Base-by-base conservation (phyloP, 129 eudicot species). In the Rutidosis leptorrhynchoides region DNA sequence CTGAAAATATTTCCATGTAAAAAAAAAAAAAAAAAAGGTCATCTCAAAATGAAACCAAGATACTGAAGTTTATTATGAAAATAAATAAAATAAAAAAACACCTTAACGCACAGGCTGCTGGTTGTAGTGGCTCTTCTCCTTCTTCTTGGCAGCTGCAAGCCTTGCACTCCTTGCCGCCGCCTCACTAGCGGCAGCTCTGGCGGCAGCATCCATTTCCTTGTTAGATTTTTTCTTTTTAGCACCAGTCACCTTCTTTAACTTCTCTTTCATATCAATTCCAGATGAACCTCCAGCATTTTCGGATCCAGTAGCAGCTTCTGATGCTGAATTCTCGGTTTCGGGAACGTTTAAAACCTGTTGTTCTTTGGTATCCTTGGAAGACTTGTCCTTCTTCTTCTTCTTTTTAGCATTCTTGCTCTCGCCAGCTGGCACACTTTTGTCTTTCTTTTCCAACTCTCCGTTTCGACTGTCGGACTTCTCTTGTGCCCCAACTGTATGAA, bases 51-150 rank as follows among this genome's bases (percentile, higher is more conserved):
- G 64, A 63, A 61, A 60, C 66, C 72, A 73, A 49, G 57, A 75
- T 67, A 55, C 69, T 21, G 67, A 66, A 15, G 72, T 78, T 82
- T 78, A 74, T 82, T 78, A 58, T 59, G 72, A n/a, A n/a, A n/a
- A n/a, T n/a, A n/a, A n/a, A n/a, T n/a, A 69, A 10, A 23, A 69
- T 33, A 45, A 6, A 5, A 46, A 20, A 3, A 7, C 0, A 22
- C 14, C 72, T 79, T 85, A 91, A 76, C 96, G 76, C 68, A 78
- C 84, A 2, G 97, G 97, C 77, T 91, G 97, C 82, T 91, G 97
- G 76, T 91, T 91, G 80, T 91, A 91, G 78, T 91, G 96, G 69
- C 73, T 91, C 88, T 91, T 87, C 86, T 91, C 96, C 78, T 91
- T 91, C 76, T 91, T 91, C 90, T 87, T 87, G 30, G 97, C 88